Evolutionary conservation across 192 early-diverging fungal genomes (phyloP).

Genomic region (Linnemannia schmuckeri): DNA sequence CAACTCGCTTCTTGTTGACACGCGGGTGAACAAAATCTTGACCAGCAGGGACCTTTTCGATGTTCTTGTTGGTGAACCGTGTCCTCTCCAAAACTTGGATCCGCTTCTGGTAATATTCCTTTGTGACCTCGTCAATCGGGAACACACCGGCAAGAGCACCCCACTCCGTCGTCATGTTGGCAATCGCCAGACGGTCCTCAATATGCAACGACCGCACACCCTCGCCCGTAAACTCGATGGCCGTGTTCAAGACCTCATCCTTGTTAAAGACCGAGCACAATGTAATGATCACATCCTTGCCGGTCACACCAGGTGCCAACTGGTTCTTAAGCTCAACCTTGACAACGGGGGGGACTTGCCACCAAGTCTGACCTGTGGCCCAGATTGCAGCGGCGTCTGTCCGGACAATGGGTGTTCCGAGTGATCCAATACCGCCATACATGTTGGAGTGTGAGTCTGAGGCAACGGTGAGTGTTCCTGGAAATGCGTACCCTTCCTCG

Average conservation of each 20-base stretch:
- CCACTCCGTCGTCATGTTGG: constrained; percentile 99
- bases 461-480: constrained; percentile 92
- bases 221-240: constrained; percentile 94
- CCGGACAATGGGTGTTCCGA: constrained; percentile 97
- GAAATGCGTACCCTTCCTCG: constrained; percentile 97
- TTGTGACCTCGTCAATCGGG: constrained; percentile 86
- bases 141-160: constrained; percentile 98
- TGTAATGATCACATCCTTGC: constrained; percentile 97
- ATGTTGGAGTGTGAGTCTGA: constrained; percentile 99
- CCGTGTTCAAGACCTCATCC: constrained; percentile 97
- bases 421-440: constrained; percentile 96
- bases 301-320: constrained; percentile 87
- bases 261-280: constrained; percentile 93
- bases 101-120: constrained; percentile 79
- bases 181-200: constrained; percentile 94
- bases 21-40: constrained; percentile 68
- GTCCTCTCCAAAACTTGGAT: constrained; percentile 64
- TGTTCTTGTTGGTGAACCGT: constrained; percentile 67
- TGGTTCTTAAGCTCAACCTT: constrained; percentile 87
- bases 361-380: constrained; percentile 98
- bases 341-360: constrained; percentile 97
- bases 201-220: constrained; percentile 74
- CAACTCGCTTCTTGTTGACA: constrained; percentile 65
- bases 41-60: constrained; percentile 57
- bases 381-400: constrained; percentile 99